Evolutionary conservation across 139 green algal species (phyloP).

Genomic region (Coelastrella sp.): DNA sequence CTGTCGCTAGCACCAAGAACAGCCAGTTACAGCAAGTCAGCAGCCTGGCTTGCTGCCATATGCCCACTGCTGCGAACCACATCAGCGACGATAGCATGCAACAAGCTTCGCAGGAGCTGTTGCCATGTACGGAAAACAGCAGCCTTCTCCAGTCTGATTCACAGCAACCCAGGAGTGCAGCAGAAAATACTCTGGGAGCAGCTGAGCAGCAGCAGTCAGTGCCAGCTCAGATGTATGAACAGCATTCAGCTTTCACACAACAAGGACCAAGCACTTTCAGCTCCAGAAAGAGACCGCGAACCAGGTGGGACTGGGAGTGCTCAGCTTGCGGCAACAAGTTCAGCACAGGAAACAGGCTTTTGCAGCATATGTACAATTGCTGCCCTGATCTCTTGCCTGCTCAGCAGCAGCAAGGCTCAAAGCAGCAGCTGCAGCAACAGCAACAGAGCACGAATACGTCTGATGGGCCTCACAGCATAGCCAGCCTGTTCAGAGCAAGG

Average conservation of each 20-base stretch:
- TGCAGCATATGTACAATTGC: conserved; percentile 32
- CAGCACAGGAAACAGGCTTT: neutral
- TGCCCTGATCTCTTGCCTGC: conserved; percentile 14
- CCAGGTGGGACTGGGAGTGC: neutral
- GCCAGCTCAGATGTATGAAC: neutral
- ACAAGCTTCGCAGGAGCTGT: neutral
- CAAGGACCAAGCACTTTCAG: too few relatives aligned
- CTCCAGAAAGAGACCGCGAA: neutral
- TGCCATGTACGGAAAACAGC: too few relatives aligned
- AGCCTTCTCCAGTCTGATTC: too few relatives aligned
- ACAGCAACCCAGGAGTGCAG: neutral
- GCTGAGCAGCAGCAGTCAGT: neutral
- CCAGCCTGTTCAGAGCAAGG: too few relatives aligned
- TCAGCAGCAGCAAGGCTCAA: neutral
- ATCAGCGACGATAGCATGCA: too few relatives aligned
- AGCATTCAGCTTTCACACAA: too few relatives aligned
- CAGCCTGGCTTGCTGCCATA: too few relatives aligned
- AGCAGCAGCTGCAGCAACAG: neutral
- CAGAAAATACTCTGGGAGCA: too few relatives aligned
- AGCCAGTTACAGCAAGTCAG: neutral
- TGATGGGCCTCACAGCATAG: too few relatives aligned
- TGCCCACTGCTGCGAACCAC: too few relatives aligned
- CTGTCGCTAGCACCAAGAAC: too few relatives aligned
- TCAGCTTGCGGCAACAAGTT: conserved; percentile 28
- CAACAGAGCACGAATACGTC: too few relatives aligned